Evolutionary conservation across 192 early-diverging fungal species (phyloP), one percentile per base, ranked within the genome.

Genomic region (Coemansia sp.): DNA sequence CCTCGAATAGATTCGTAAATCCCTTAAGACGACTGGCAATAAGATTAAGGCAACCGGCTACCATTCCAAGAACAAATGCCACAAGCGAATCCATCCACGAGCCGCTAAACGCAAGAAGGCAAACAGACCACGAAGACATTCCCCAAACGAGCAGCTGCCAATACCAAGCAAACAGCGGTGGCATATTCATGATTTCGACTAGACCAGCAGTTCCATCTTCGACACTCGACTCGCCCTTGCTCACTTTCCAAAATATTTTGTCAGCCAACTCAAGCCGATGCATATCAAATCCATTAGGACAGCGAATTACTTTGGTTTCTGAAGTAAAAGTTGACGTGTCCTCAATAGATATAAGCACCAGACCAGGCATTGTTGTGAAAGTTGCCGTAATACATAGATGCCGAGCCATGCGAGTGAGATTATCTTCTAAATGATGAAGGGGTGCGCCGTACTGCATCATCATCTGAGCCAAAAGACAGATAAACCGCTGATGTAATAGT

Each of bases 391-490:
- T 69, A 34, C 75, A 75, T 17, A 89, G 60, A 3, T 74, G 71
- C 12, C 68, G 61, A 3, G 87, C 71, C 19, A 86, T 78, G 21
- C 80, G 67, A 24, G 79, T 66, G 57, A 89, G 69, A 22, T 83
- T 79, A 19, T 78, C 73, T 47, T 89, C 85, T 7, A 89, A 69
- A 21, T 84, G 78, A 62, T 86, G 85, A 3, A 82, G 77, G 4
- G 87, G 87, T 3, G 82, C 74, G 37, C 87, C 87, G 54, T 81
- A 88, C 42, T 80, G 69, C 71, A 89, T 87, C 67, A 89, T 68
- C 3, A 76, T 73, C 66, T 83, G 80, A 1, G 82, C 85, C 9
- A 86, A 44, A 39, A 82, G 75, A 10, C 76, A 66, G 19, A 89
- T 62, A 50, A 84, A 82, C 19, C 81, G 73, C 50, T 89, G 87